A percentile compares a stretch with the other conserved stretches of the same genome.
These are phyloP conservation scores for Xenoacremonium recifei DNA, from an alignment of 2,329 filamentous ascomycete species.

Conservation along the genomic window DNA sequence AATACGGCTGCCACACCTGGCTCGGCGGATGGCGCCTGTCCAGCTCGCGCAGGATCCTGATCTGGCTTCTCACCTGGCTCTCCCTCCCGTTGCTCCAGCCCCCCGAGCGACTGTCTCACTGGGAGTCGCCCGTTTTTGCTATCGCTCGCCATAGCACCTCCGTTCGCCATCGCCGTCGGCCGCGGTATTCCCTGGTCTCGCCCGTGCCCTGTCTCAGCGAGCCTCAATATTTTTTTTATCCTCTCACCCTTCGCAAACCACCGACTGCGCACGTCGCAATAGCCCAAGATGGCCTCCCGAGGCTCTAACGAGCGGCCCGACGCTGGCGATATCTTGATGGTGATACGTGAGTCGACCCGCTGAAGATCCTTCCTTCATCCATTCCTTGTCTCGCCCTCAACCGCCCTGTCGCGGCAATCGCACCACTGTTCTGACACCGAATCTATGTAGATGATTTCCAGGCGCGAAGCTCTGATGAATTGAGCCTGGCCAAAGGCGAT, in stretches of 20 bases:
- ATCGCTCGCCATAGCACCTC: conserved; percentile 10
- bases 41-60: conserved; percentile 8
- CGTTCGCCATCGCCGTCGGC: conserved; percentile 4
- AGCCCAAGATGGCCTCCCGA: conserved; percentile 43
- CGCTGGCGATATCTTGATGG: conserved; percentile 65
- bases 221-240: conserved; percentile 12
- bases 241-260: no score
- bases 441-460: conserved; percentile 75
- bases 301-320: conserved; percentile 49
- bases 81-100: conserved; percentile 8
- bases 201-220: conserved; percentile 17
- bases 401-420: no score
- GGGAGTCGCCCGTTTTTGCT: not conserved
- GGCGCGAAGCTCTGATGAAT: conserved; percentile 88
- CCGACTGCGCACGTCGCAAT: conserved; percentile 16
- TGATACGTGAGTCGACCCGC: conserved; percentile 65
- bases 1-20: conserved; percentile 18
- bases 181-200: conserved; percentile 15
- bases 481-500: conserved; percentile 82
- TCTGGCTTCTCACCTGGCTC: conserved; percentile 8
- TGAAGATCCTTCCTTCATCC: conserved; percentile 25
- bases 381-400: conserved; percentile 5
- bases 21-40: conserved; percentile 21
- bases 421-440: conserved; percentile 10
- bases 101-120: conserved; percentile 4